A percentile compares a stretch with the other conserved stretches of the same genome.
Evolutionary conservation across 805 yeast species (phyloP).

Genomic region (Starmerella powellii): DNA sequence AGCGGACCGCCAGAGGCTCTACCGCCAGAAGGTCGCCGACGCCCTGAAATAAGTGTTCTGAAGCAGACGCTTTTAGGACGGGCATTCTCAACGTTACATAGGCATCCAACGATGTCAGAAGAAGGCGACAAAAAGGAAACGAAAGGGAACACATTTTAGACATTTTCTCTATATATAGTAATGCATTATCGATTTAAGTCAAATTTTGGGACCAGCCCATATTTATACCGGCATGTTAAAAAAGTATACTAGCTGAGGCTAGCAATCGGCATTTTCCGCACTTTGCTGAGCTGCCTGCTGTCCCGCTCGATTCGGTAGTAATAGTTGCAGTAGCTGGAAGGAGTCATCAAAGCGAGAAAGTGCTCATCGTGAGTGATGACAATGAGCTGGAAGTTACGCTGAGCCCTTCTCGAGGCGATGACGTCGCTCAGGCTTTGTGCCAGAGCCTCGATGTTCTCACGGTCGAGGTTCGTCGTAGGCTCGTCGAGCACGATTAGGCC

Average conservation of each 20-base stretch:
- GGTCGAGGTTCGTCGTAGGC: constrained; percentile 92
- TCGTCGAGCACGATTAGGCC: constrained; percentile 95
- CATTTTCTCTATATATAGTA: no score
- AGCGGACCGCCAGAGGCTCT: constrained; percentile 67
- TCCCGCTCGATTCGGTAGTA: constrained; percentile 74
- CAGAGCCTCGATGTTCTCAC: constrained; percentile 74
- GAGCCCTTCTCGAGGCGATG: constrained; percentile 60
- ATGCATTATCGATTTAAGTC: no score
- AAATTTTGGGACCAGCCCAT: not conserved
- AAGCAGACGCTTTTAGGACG: no score
- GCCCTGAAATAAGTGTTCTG: constrained; percentile 13
- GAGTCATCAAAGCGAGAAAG: constrained; percentile 74
- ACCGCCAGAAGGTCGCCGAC: constrained; percentile 47
- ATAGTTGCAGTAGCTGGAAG: constrained; percentile 72
- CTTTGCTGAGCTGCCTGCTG: constrained; percentile 67
- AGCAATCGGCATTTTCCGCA: constrained; percentile 37
- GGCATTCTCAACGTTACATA: no score
- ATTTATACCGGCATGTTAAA: no score
- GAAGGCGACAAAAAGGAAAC: not conserved
- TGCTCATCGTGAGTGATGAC: constrained; percentile 95
- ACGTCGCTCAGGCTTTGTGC: constrained; percentile 69
- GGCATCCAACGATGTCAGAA: no score
- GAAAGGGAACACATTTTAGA: not conserved
- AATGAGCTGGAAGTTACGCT: constrained; percentile 82
- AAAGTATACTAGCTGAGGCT: constrained; percentile 6